Conservation (phyloP, 2,329 filamentous ascomycete species). For the Penicillium sp. region DNA sequence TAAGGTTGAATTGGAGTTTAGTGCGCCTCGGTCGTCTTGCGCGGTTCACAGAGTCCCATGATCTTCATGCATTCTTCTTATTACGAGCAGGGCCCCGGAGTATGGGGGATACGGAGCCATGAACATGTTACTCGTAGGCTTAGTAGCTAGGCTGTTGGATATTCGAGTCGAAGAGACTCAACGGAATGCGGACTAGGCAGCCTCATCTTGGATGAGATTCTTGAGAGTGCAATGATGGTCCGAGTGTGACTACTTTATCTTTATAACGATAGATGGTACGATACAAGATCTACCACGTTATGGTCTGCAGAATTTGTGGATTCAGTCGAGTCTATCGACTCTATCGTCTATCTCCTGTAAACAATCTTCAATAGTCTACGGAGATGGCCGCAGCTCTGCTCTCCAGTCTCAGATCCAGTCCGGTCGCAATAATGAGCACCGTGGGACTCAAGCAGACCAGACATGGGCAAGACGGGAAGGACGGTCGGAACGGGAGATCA, state of each 20-base stretch:
- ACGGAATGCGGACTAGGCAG: constrained; percentile 13
- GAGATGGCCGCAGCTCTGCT: background rate
- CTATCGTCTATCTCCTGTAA: too few relatives aligned
- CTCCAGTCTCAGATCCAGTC: background rate
- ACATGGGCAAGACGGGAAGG: constrained; percentile 4
- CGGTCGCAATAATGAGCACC: background rate
- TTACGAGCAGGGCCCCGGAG: background rate
- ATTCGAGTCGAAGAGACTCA: background rate
- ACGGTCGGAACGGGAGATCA: constrained; percentile 16
- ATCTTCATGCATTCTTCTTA: constrained; percentile 2
- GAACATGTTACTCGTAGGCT: too few relatives aligned
- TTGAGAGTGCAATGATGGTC: background rate
- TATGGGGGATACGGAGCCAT: background rate
- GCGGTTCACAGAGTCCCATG: constrained; percentile 9
- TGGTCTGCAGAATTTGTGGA: too few relatives aligned
- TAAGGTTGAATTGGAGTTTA: background rate
- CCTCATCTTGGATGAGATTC: constrained; percentile 8
- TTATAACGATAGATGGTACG: too few relatives aligned
- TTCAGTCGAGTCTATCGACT: too few relatives aligned
- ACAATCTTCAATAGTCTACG: background rate
- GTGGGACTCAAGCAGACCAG: background rate
- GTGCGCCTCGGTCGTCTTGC: background rate
- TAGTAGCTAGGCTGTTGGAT: too few relatives aligned
- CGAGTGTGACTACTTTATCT: background rate
- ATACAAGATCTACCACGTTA: too few relatives aligned